Conservation (phyloP, 805 yeast species). For the Cyberlindnera subsufficiens region DNA sequence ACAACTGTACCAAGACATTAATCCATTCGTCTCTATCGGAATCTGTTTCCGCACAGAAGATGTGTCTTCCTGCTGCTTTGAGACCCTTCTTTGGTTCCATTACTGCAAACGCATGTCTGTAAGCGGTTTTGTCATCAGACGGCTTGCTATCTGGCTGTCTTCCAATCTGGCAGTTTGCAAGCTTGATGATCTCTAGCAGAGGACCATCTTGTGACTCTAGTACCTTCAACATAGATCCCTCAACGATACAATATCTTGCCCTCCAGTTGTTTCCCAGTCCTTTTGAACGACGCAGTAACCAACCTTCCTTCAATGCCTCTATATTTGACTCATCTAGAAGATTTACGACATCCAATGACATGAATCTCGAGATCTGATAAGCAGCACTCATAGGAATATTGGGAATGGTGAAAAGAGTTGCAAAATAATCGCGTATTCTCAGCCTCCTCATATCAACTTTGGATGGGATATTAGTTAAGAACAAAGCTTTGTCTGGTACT, state of each 20-base stretch:
- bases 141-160: conserved; percentile 33
- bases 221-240: conserved; percentile 50
- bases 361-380: conserved; percentile 51
- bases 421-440: conserved; percentile 53
- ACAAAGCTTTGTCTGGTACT: conserved; percentile 59
- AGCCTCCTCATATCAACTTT: conserved; percentile 58
- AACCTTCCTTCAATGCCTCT: conserved; percentile 59
- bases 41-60: conserved; percentile 75
- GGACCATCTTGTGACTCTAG: conserved; percentile 54
- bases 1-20: conserved; percentile 33
- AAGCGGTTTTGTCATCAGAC: conserved; percentile 25
- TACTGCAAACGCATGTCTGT: conserved; percentile 55
- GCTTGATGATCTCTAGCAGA: conserved; percentile 43
- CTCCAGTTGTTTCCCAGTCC: conserved; percentile 65
- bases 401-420: conserved; percentile 49
- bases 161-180: conserved; percentile 51
- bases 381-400: conserved; percentile 49
- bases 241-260: conserved; percentile 60
- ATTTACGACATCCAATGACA: conserved; percentile 62
- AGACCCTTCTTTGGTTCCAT: conserved; percentile 37
- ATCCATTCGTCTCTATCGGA: conserved; percentile 75
- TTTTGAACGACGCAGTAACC: conserved; percentile 55
- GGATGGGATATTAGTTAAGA: conserved; percentile 52
- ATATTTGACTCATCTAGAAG: conserved; percentile 45
- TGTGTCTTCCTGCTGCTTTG: conserved; percentile 37